These are phyloP conservation scores for Purpureocillium takamizusanense DNA, from an alignment of 2,329 filamentous ascomycete genomes.

Conservation along the genomic window DNA sequence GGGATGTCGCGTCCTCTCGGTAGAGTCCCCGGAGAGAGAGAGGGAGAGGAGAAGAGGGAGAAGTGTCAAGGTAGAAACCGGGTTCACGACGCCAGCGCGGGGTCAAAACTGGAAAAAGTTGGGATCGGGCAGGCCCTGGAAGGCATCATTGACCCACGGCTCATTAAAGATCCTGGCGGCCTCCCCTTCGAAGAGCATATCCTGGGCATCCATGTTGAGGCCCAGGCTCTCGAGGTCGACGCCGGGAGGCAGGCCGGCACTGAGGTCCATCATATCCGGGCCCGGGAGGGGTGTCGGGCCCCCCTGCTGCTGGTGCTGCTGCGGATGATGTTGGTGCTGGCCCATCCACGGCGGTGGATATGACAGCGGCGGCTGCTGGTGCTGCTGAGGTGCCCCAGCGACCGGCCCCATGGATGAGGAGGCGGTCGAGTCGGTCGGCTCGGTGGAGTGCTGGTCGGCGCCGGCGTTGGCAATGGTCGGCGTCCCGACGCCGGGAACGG, in stretches of 20 bases:
- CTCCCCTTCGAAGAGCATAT: conserved; percentile 20
- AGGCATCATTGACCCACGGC: conserved; percentile 28
- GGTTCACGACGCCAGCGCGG: background rate
- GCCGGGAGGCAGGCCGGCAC: conserved; percentile 13
- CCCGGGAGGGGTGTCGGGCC: conserved; percentile 4
- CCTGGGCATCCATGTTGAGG: conserved; percentile 14
- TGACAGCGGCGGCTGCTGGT: background rate
- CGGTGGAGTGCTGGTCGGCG: background rate
- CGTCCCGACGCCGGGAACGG: background rate
- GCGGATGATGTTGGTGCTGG: conserved; percentile 1
- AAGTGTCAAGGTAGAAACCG: too few relatives aligned
- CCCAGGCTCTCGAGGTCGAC: conserved; percentile 22
- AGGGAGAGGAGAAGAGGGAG: background rate
- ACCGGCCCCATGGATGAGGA: conserved; percentile 2
- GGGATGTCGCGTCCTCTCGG: too few relatives aligned
- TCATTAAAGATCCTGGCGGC: conserved; percentile 28
- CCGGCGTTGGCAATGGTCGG: background rate
- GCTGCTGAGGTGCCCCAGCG: conserved; percentile 6
- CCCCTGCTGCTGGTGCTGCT: too few relatives aligned
- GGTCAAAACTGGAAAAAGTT: conserved; percentile 25
- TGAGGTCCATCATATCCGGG: conserved; percentile 8
- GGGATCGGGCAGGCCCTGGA: conserved; percentile 23
- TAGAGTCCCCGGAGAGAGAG: too few relatives aligned
- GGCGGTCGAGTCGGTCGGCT: background rate
- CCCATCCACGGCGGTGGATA: conserved; percentile 6